Base-by-base conservation (phyloP, 2,329 filamentous ascomycete genomes). In the Fusarium subtropicale region DNA sequence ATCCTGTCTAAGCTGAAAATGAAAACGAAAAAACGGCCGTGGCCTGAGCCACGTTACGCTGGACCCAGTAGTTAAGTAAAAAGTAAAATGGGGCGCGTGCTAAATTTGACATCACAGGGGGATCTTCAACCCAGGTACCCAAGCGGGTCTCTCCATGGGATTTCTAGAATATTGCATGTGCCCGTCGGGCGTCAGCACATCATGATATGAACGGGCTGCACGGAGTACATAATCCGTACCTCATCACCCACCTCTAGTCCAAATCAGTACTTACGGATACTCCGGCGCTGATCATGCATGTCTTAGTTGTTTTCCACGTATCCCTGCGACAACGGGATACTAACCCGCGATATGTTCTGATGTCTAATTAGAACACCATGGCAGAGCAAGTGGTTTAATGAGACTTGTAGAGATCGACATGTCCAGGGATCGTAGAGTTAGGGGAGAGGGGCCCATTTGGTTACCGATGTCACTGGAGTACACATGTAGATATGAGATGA, bases 101-200 rank as follows among this genome's bases (percentile, higher is more conserved):
- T 74, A 75, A 74, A 72, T 68, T 74, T 72, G 69, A 74, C 72
- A 71, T 64, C 63, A 50, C 60, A 62, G 64, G 55, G 61, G 60
- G 56, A 61, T 71, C 69, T 51, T 54, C 59, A 38, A 61, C 38
- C 60, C 59, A 22, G n/a, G 11, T 58, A 70, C 57, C 46, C 34
- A 42, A 51, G 64, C 59, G 56, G 69, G 67, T 54, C 59, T 55
- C 51, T n/a, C 20, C 47, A 73, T 71, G 60, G 62, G 41, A 62
- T 68, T 60, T 61, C 56, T 47, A 55, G 46, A 60, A 58, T 55
- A 45, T 59, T 38, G 66, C 56, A 64, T 57, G 33, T 46, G 44
- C 42, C 58, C 31, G 44, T 59, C 50, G 63, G 69, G 46, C 57
- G 63, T 51, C 51, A 51, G 45, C 31, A 33, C 38, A 30, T 62